Conservation (phyloP, 2,329 filamentous ascomycete genomes). For the Endoconidiophora laricicola region DNA sequence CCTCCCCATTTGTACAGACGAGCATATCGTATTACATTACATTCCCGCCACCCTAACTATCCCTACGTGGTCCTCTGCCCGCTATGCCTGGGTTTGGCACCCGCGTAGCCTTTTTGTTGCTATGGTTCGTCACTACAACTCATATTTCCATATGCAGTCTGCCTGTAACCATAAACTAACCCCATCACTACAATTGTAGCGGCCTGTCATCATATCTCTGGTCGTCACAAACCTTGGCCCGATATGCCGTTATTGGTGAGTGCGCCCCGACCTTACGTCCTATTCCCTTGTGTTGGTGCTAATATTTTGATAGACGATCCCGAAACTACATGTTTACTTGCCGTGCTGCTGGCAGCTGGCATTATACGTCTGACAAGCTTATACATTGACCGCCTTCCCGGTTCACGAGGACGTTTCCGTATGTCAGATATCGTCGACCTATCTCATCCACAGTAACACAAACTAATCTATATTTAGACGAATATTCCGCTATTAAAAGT, state of each 20-base stretch:
- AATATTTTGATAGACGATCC: constrained; percentile 9
- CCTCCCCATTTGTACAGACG: too few relatives aligned
- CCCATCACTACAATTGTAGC: neutral
- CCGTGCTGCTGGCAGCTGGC: constrained; percentile 29
- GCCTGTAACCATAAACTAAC: too few relatives aligned
- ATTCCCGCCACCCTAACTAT: too few relatives aligned
- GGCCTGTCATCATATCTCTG: constrained; percentile 8
- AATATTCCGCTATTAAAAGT: neutral
- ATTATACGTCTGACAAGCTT: constrained; percentile 16
- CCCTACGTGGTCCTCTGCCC: too few relatives aligned
- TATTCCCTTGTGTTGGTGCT: neutral
- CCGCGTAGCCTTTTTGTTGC: constrained; percentile 7
- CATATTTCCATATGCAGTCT: neutral
- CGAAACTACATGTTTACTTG: constrained; percentile 18
- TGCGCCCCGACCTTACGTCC: neutral
- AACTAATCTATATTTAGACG: constrained; percentile 1
- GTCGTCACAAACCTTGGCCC: constrained; percentile 8
- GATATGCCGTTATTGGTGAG: constrained; percentile 12
- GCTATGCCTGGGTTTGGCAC: constrained; percentile 7
- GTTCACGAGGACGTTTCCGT: constrained; percentile 17
- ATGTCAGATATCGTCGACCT: neutral
- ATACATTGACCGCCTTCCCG: constrained; percentile 13
- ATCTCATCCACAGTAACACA: neutral
- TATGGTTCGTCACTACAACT: constrained; percentile 3
- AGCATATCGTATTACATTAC: too few relatives aligned